A percentile compares a stretch with the other conserved stretches of the same genome.
phyloP scores from a whole-genome alignment of 2,329 filamentous ascomycete species.

The Camillea tinctor region DNA sequence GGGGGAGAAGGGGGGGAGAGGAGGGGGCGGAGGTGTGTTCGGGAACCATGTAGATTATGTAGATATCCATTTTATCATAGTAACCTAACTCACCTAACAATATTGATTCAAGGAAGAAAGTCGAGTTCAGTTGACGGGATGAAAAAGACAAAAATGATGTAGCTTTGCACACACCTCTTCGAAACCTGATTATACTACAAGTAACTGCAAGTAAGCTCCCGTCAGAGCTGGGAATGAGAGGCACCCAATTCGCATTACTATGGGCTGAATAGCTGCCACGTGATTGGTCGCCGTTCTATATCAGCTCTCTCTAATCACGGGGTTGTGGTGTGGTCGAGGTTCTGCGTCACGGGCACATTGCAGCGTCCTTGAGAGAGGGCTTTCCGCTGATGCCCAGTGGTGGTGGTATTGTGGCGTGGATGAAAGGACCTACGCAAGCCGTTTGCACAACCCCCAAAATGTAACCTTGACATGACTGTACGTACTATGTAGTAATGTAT shows the following conservation, averaged over 20 bases:
- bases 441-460: background rate
- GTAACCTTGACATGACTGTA: background rate
- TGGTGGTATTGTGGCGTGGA: background rate
- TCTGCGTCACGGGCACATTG: background rate
- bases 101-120: too few species aligned
- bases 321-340: background rate
- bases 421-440: background rate
- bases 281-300: background rate
- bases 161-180: too few species aligned
- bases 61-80: too few species aligned
- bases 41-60: too few species aligned
- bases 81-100: too few species aligned
- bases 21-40: too few species aligned
- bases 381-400: background rate
- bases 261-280: background rate
- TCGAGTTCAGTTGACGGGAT: too few species aligned
- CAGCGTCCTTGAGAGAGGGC: too few species aligned
- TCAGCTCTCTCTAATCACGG: slow-evolving; percentile 1
- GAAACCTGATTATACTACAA: too few species aligned
- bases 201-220: background rate
- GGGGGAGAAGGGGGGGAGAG: too few species aligned
- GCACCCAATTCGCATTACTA: background rate
- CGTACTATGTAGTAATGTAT: too few species aligned
- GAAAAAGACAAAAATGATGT: too few species aligned
- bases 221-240: background rate